Conservation (phyloP, 2,329 filamentous ascomycete species). For the Diaporthe longicolla region DNA sequence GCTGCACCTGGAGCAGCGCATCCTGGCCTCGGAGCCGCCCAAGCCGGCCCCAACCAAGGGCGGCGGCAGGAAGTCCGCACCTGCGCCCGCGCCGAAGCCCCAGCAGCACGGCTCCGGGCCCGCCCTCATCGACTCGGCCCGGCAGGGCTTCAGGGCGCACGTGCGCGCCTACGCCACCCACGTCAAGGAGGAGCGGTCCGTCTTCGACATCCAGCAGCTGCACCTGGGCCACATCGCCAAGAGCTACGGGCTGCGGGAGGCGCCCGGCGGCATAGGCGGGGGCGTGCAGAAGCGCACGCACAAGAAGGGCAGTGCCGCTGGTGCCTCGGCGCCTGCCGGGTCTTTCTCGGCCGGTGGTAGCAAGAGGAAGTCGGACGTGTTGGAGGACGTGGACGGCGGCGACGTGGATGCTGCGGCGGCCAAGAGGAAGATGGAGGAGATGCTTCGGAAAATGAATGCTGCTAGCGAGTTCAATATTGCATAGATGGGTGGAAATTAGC, state of each 20-base stretch:
- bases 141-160: constrained; percentile 90
- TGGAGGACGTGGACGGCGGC: constrained; percentile 57
- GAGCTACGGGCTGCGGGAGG: constrained; percentile 90
- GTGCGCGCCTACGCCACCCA: constrained; percentile 97
- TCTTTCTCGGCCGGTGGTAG: constrained; percentile 24
- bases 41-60: constrained; percentile 42
- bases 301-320: constrained; percentile 53
- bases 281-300: constrained; percentile 64
- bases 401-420: constrained; percentile 71
- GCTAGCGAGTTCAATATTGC: constrained; percentile 78
- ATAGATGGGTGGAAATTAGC: constrained; percentile 4
- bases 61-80: constrained; percentile 57
- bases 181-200: constrained; percentile 83
- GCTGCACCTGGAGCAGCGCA: constrained; percentile 71
- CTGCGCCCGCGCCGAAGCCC: constrained; percentile 19
- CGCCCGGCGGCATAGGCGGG: constrained; percentile 84
- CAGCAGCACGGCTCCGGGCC: constrained; percentile 53
- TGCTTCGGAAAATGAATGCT: constrained; percentile 67
- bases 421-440: constrained; percentile 75
- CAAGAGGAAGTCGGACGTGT: constrained; percentile 51
- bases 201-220: constrained; percentile 92
- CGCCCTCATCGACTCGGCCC: constrained; percentile 82
- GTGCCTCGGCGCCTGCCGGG: constrained; percentile 44
- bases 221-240: constrained; percentile 96
- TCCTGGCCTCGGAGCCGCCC: constrained; percentile 56